These are phyloP conservation scores for Suillus sp. DNA, from an alignment of 768 basidiomycete species.

Conservation along the genomic window DNA sequence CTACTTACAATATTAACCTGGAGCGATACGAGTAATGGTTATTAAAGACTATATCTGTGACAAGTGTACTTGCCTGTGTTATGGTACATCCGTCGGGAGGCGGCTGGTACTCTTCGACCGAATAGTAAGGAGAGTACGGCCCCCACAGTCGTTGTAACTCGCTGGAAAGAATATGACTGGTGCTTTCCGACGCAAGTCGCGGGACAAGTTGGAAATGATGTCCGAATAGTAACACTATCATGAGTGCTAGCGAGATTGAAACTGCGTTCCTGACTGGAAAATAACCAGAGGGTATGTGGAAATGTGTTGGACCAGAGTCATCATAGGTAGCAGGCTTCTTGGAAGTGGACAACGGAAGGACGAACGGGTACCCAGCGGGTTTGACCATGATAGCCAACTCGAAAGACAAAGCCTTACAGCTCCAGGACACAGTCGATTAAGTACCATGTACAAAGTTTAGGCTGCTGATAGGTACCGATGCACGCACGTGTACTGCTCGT, in stretches of 20 bases:
- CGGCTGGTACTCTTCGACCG: not conserved
- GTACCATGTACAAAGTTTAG: not conserved
- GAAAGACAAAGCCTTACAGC: not conserved
- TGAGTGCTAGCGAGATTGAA: not conserved
- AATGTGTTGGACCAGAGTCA: too few relatives aligned
- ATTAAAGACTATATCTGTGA: not conserved
- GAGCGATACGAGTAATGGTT: not conserved
- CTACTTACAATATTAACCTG: constrained; percentile 34
- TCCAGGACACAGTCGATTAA: not conserved
- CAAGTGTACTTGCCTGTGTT: not conserved
- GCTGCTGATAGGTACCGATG: too few relatives aligned
- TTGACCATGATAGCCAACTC: not conserved
- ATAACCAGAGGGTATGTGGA: not conserved
- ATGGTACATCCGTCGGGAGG: not conserved
- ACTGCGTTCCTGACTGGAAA: not conserved
- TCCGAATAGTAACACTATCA: not conserved
- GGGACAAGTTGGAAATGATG: not conserved
- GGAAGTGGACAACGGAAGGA: not conserved
- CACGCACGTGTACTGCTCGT: not conserved
- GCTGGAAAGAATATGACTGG: not conserved
- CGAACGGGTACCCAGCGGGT: not conserved
- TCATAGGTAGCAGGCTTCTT: not conserved
- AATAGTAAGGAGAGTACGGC: constrained; percentile 1
- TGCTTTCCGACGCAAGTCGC: not conserved
- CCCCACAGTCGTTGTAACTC: constrained; percentile 2